Base-by-base conservation (phyloP, 768 basidiomycete species). In the Mycena pura region DNA sequence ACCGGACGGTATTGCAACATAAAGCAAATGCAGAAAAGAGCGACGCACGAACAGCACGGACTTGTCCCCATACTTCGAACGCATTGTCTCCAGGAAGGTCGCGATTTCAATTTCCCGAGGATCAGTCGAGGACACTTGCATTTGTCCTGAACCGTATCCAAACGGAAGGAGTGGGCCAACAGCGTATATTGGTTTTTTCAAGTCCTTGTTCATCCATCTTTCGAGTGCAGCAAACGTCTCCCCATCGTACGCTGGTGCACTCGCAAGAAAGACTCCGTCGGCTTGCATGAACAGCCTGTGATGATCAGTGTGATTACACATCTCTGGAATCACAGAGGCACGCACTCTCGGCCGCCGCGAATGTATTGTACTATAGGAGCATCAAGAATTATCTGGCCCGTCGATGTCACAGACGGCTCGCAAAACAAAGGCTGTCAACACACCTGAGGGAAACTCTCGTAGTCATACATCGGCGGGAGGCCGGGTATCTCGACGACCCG, bases 121-220 rank as follows among this genome's bases (percentile, higher is more conserved):
- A 15, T n/a, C 14, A 9, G 2, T 10, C 10, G 21, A 14, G 3
- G 38, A 24, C 4, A 8, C n/a, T n/a, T n/a, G 11, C 15, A 28
- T 28, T 5, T 15, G 13, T 21, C 29, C 41, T n/a, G 41, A 9
- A 14, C 60, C 51, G 19, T 47, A 54, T 5, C 28, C 38, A 7
- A 51, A 45, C 6, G 43, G 59, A 15, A 60, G 51, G 11, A 60
- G 48, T 14, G 59, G 59, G 10, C 59, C 59, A 2, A 60, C 59
- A 7, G 41, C 17, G 22, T 53, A 60, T 0, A 60, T 27, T 3
- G 49, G 34, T 25, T 52, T 52, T 25, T 50, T 17, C 24, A 58
- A 13, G 2, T 45, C 32, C 1, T 36, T 1, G n/a, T 5, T 44
- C 6, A 39, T 10, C 41, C 41, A 60, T 3, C 3, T 14, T 40